phyloP scores from a whole-genome alignment of 306 rosid species.

The Adenanthera pavonina region DNA sequence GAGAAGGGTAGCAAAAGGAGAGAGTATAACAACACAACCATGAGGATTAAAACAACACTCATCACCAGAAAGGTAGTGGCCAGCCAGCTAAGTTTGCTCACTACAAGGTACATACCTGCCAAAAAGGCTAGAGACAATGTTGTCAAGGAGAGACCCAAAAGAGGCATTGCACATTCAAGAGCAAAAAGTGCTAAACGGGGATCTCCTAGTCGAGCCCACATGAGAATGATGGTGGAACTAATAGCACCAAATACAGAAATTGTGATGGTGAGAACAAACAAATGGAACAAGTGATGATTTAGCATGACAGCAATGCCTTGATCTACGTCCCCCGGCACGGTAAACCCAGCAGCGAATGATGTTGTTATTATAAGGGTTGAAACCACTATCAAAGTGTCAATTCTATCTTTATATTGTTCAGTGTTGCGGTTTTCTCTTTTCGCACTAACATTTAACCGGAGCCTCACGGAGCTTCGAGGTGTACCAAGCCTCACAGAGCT shows the following conservation, averaged over 20 bases:
- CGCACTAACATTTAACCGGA: too few species aligned
- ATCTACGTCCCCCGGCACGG: constrained; percentile 23
- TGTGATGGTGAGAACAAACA: constrained; percentile 36
- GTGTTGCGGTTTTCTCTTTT: background rate
- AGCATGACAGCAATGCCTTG: constrained; percentile 27
- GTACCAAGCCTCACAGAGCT: too few species aligned
- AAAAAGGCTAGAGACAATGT: constrained; percentile 43
- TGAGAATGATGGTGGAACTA: constrained; percentile 34
- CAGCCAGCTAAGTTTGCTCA: constrained; percentile 36
- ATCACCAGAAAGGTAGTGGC: constrained; percentile 11
- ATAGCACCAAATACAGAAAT: constrained; percentile 44
- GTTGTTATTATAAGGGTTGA: constrained; percentile 41
- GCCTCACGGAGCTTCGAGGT: too few species aligned
- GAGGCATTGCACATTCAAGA: constrained; percentile 11
- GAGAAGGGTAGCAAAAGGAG: constrained; percentile 23
- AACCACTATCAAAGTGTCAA: constrained; percentile 35
- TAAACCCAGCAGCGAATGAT: constrained; percentile 47
- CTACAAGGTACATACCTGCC: constrained; percentile 42
- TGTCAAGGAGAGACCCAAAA: constrained; percentile 42
- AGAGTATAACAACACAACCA: background rate
- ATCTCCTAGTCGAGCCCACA: constrained; percentile 42
- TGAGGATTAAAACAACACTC: background rate
- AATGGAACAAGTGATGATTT: background rate
- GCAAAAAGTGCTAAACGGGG: background rate
- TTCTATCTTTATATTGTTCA: background rate